Conservation (phyloP, 768 basidiomycete species). For the Amanita pseudoporphyria region DNA sequence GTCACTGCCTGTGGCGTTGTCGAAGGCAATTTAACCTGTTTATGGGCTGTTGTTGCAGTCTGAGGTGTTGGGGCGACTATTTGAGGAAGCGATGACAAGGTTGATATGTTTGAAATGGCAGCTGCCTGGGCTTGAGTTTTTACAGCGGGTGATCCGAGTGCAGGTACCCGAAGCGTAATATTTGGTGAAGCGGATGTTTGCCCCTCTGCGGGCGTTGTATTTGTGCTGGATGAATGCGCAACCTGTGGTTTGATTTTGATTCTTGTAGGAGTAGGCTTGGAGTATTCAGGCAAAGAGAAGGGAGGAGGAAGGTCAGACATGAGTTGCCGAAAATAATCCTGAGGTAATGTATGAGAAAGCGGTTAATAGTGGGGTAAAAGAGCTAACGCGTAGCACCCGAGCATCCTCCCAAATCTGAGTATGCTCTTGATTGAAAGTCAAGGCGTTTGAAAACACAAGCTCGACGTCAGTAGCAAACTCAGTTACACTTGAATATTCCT, state of each 20-base stretch:
- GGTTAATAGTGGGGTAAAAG: constrained; percentile 5
- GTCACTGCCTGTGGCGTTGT: constrained; percentile 2
- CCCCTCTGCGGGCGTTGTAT: constrained; percentile 9
- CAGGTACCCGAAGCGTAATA: constrained; percentile 22
- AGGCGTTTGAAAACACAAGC: constrained; percentile 83
- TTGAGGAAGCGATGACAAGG: constrained; percentile 11
- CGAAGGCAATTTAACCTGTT: constrained; percentile 13
- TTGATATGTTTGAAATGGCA: constrained; percentile 10
- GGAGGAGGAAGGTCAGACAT: constrained; percentile 73
- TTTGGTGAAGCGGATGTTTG: constrained; percentile 14
- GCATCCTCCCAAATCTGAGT: constrained; percentile 81
- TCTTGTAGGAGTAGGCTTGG: constrained; percentile 45
- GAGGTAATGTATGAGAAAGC: constrained; percentile 6
- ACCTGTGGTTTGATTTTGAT: constrained; percentile 61
- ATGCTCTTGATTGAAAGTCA: constrained; percentile 81
- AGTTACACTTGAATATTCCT: constrained; percentile 57
- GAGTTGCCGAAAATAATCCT: constrained; percentile 68
- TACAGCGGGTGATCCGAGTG: constrained; percentile 17
- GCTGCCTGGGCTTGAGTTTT: constrained; percentile 16
- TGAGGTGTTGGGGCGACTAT: constrained; percentile 21
- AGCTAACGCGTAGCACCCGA: constrained; percentile 47
- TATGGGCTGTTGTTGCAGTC: constrained; percentile 20
- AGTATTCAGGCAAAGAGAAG: constrained; percentile 52
- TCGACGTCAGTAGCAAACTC: constrained; percentile 85
- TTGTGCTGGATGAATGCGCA: constrained; percentile 22